Evolutionary conservation across 1,139 yeast species (phyloP).

Genomic region (Debaryomycetaceae sp.): DNA sequence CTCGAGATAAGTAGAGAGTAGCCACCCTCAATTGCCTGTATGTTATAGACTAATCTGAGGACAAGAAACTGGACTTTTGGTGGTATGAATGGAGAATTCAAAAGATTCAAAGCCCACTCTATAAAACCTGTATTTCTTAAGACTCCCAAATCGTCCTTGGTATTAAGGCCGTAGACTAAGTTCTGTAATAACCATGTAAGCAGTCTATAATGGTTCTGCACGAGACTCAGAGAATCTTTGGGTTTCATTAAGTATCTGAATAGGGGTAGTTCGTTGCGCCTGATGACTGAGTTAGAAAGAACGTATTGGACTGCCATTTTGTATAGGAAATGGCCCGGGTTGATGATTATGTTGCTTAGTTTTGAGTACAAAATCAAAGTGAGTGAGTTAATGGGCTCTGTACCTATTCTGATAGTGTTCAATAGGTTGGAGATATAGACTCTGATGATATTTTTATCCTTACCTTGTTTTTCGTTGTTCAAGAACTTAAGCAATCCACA

Average conservation of each 20-base stretch:
- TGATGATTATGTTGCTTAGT: slow-evolving; percentile 53
- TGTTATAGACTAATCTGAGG: slow-evolving; percentile 40
- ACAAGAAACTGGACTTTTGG: slow-evolving; percentile 38
- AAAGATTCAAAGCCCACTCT: slow-evolving; percentile 64
- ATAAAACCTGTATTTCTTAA: slow-evolving; percentile 52
- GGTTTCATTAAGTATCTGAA: slow-evolving; percentile 43
- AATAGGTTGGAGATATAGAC: slow-evolving; percentile 62
- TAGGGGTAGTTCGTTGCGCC: slow-evolving; percentile 62
- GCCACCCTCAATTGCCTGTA: slow-evolving; percentile 60
- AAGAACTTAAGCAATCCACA: slow-evolving; percentile 38
- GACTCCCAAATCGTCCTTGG: slow-evolving; percentile 49
- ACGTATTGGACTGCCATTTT: slow-evolving; percentile 65
- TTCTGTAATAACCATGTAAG: slow-evolving; percentile 62
- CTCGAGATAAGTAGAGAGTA: slow-evolving; percentile 60
- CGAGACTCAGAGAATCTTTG: slow-evolving; percentile 28
- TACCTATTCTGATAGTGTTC: slow-evolving; percentile 35
- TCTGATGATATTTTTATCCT: slow-evolving; percentile 57
- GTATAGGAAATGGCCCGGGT: slow-evolving; percentile 71
- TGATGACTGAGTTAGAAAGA: slow-evolving; percentile 53
- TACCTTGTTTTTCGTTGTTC: slow-evolving; percentile 37
- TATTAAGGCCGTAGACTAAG: slow-evolving; percentile 44
- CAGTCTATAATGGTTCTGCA: slow-evolving; percentile 51
- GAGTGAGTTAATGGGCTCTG: slow-evolving; percentile 29
- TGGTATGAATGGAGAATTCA: slow-evolving; percentile 47
- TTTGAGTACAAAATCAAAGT: slow-evolving; percentile 49